Evolutionary conservation across 176 grass and related monocot genomes (phyloP).

Genomic region (Eragrostis nindensis): DNA sequence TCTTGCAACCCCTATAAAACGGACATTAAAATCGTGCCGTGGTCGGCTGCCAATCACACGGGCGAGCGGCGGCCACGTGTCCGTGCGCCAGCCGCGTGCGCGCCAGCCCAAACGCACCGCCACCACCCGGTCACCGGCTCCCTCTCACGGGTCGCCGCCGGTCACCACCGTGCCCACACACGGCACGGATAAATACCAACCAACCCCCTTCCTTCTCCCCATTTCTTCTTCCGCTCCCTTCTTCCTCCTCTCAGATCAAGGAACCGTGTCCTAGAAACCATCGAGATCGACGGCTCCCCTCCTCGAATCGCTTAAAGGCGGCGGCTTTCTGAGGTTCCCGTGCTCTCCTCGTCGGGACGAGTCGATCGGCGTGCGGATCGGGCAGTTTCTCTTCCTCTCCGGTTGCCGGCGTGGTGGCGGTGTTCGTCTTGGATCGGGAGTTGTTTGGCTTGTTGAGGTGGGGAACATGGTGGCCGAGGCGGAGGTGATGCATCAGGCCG

Average conservation of each 20-base stretch:
- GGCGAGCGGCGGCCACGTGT: constrained; percentile 47
- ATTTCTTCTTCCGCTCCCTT: constrained; percentile 37
- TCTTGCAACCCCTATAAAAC: neutral
- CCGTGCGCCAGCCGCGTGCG: constrained; percentile 32
- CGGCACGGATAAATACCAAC: constrained; percentile 52
- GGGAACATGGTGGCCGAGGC: constrained; percentile 84
- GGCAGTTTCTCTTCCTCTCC: neutral
- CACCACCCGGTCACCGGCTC: constrained; percentile 28
- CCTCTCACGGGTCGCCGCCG: constrained; percentile 45
- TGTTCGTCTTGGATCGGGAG: constrained; percentile 17
- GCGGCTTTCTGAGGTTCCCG: neutral
- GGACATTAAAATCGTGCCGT: neutral
- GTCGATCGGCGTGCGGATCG: constrained; percentile 27
- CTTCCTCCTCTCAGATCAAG: constrained; percentile 50
- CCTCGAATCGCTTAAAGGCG: constrained; percentile 32
- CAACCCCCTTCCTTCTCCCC: neutral
- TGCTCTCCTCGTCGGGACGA: neutral
- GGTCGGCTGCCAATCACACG: constrained; percentile 43
- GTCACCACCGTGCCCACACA: constrained; percentile 32
- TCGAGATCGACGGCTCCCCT: constrained; percentile 11
- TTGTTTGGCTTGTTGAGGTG: neutral
- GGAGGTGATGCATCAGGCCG: constrained; percentile 69
- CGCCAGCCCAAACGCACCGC: neutral
- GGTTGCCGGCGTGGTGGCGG: constrained; percentile 16
- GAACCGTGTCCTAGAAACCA: constrained; percentile 52